A percentile compares a stretch with the other conserved stretches of the same genome.
phyloP scores from a whole-genome alignment of 2,329 filamentous ascomycete genomes.

The Pseudodiploospora longispora region DNA sequence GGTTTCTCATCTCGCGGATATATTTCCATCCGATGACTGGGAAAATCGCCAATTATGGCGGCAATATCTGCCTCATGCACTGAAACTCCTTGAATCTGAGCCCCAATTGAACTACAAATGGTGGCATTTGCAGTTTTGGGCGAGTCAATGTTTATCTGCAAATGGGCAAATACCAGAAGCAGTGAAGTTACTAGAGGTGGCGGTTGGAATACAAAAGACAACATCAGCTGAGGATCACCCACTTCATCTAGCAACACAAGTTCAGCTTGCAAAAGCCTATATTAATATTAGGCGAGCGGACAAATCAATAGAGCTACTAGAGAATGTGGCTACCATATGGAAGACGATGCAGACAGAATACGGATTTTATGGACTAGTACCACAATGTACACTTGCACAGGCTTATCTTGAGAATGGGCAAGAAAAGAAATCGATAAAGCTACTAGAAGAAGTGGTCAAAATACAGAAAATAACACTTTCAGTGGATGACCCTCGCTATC shows the following conservation, averaged over 20 bases:
- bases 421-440: neutral
- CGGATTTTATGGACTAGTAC: neutral
- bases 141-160: constrained; percentile 3
- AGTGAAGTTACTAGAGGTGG: constrained; percentile 14
- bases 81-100: neutral
- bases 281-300: neutral
- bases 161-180: constrained; percentile 16
- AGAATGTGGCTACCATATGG: neutral
- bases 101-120: neutral
- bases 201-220: constrained; percentile 9
- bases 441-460: constrained; percentile 11
- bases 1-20: neutral
- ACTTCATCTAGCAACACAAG: constrained; percentile 2
- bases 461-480: constrained; percentile 2
- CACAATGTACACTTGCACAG: constrained; percentile 2
- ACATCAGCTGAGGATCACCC: constrained; percentile 5
- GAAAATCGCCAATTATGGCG: neutral
- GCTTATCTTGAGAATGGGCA: constrained; percentile 3
- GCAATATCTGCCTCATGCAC: constrained; percentile 2
- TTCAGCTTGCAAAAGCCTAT: constrained; percentile 7
- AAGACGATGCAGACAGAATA: neutral
- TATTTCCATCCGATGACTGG: neutral
- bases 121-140: neutral
- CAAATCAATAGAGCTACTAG: constrained; percentile 7
- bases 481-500: constrained; percentile 5